These are phyloP conservation scores for Erythrophleum ivorense DNA, from an alignment of 331 rosid species.

Conservation along the genomic window DNA sequence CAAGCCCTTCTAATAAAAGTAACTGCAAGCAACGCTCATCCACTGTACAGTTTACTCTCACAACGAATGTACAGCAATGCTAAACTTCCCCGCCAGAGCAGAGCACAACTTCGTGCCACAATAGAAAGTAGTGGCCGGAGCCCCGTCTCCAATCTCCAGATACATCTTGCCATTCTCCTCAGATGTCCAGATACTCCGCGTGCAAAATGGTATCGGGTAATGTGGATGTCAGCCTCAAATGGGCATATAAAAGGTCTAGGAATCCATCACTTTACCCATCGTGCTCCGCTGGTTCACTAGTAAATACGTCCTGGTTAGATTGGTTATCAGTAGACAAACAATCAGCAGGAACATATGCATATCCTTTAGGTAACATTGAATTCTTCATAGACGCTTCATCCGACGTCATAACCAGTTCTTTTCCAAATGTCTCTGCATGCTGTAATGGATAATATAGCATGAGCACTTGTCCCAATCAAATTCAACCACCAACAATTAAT, in stretches of 20 bases:
- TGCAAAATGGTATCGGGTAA: slow-evolving; percentile 37
- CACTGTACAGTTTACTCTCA: slow-evolving; percentile 80
- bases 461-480: slow-evolving; percentile 29
- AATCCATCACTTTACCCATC: slow-evolving; percentile 56
- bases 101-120: slow-evolving; percentile 39
- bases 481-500: slow-evolving; percentile 20
- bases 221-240: slow-evolving; percentile 39
- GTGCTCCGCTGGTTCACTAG: slow-evolving; percentile 57
- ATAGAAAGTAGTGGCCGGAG: slow-evolving; percentile 38
- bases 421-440: slow-evolving; percentile 82
- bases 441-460: slow-evolving; percentile 48
- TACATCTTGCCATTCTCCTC: slow-evolving; percentile 35
- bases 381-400: slow-evolving; percentile 98
- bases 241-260: slow-evolving; percentile 41
- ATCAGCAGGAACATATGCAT: slow-evolving; percentile 97
- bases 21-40: slow-evolving; percentile 63
- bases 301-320: slow-evolving; percentile 60
- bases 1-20: slow-evolving; percentile 55
- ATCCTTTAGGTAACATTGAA: slow-evolving; percentile 86
- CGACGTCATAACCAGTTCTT: slow-evolving; percentile 95
- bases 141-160: slow-evolving; percentile 44
- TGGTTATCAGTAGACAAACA: slow-evolving; percentile 83
- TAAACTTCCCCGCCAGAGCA: slow-evolving; percentile 48
- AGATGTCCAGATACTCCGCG: slow-evolving; percentile 11
- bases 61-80: slow-evolving; percentile 70